phyloP scores from a whole-genome alignment of 75 land plant genomes.

The Pinus albicaulis region DNA sequence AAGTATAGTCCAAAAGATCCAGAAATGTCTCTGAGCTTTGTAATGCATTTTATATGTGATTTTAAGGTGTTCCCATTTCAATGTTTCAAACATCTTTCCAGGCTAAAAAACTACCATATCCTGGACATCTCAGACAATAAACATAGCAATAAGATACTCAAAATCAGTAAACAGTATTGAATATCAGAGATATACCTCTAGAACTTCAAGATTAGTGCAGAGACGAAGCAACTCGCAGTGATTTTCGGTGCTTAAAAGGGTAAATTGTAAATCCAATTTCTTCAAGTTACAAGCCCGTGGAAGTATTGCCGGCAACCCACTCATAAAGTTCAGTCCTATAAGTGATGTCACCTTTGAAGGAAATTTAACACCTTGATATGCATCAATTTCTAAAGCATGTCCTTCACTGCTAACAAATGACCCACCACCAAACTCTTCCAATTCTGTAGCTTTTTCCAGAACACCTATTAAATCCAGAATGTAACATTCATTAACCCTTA shows the following conservation, averaged over 20 bases:
- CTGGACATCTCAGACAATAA: no score
- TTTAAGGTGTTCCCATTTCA: neutral
- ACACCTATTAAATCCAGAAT: constrained; percentile 12
- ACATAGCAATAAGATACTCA: neutral
- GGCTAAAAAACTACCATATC: no score
- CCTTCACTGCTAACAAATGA: constrained; percentile 2
- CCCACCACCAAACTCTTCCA: constrained; percentile 35
- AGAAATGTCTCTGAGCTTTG: neutral
- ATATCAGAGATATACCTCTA: constrained; percentile 58
- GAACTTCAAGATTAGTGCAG: constrained; percentile 85
- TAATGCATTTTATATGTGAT: neutral
- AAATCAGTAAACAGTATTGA: neutral
- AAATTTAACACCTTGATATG: constrained; percentile 7
- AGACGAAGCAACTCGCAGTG: constrained; percentile 70
- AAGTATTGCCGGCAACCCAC: constrained; percentile 21
- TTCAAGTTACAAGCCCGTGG: constrained; percentile 50
- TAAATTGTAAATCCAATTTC: constrained; percentile 77
- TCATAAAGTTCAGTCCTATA: constrained; percentile 21
- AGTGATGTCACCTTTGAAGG: constrained; percentile 21
- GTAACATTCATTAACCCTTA: constrained; percentile 34
- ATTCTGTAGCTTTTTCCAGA: constrained; percentile 7
- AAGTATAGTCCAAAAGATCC: neutral
- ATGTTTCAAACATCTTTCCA: neutral
- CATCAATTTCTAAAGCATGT: neutral
- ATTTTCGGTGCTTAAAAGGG: constrained; percentile 61